A percentile compares a stretch with the other conserved stretches of the same genome.
Evolutionary conservation across 2,329 filamentous ascomycete genomes (phyloP).

Genomic region (Microcera coccophila): DNA sequence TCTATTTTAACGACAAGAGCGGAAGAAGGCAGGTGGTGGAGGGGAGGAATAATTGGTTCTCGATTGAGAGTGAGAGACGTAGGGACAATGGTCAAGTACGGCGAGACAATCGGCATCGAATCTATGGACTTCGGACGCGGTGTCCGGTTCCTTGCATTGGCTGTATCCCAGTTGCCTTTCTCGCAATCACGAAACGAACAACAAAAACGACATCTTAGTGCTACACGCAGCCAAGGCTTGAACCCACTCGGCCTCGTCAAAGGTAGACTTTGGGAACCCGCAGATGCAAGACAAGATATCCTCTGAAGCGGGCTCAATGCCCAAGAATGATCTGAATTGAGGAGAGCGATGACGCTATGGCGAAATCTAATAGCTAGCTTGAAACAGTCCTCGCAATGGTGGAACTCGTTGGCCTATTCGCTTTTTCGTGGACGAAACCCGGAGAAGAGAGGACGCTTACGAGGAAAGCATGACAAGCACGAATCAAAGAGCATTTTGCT

Average conservation of each 20-base stretch:
- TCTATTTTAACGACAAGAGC: neutral
- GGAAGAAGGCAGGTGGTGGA: constrained; percentile 1
- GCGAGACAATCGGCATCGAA: constrained; percentile 16
- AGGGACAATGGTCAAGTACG: constrained; percentile 17
- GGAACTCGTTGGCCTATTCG: constrained; percentile 24
- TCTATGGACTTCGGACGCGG: constrained; percentile 3
- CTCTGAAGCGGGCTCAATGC: constrained; percentile 27
- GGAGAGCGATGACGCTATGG: constrained; percentile 34
- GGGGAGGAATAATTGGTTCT: constrained; percentile 16
- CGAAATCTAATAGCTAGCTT: constrained; percentile 36
- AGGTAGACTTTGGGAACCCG: constrained; percentile 25
- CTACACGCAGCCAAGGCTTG: constrained; percentile 26
- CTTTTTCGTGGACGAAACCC: constrained; percentile 23
- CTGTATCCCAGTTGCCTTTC: constrained; percentile 28
- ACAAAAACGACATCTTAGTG: constrained; percentile 20
- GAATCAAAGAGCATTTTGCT: constrained; percentile 31
- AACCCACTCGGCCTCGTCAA: constrained; percentile 30
- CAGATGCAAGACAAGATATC: constrained; percentile 17
- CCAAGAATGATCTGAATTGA: constrained; percentile 27
- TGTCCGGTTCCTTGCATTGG: constrained; percentile 23
- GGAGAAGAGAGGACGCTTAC: constrained; percentile 19
- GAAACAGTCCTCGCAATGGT: constrained; percentile 32
- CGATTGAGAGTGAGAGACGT: constrained; percentile 21
- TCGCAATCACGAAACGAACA: constrained; percentile 15
- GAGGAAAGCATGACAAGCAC: constrained; percentile 31